A percentile compares a stretch with the other conserved stretches of the same genome.
Conservation (phyloP, 148 eudicot species). For the Camellia granthamiana region DNA sequence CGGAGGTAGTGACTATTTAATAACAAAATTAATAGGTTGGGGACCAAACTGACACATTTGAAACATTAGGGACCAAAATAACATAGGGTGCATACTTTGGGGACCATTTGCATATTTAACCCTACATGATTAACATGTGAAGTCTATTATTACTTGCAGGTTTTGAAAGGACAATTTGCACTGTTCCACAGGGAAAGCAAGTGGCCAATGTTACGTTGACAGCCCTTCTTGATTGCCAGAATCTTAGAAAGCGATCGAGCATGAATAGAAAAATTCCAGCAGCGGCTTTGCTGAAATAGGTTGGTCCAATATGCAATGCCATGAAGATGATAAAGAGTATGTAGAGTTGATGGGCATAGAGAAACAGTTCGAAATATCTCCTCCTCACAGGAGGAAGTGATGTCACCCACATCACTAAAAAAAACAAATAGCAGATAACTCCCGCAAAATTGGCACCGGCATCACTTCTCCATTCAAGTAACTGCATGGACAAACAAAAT, state of each 20-base stretch:
- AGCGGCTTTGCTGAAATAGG: constrained; percentile 44
- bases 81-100: no score
- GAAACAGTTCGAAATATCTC: constrained; percentile 54
- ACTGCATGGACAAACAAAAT: constrained; percentile 26
- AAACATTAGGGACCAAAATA: no score
- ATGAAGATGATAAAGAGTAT: constrained; percentile 57
- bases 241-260: constrained; percentile 73
- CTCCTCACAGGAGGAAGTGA: constrained; percentile 56
- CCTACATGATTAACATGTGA: background rate
- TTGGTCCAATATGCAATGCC: constrained; percentile 68
- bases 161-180: constrained; percentile 59
- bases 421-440: constrained; percentile 49
- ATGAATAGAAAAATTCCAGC: constrained; percentile 68
- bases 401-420: constrained; percentile 68
- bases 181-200: constrained; percentile 59
- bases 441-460: constrained; percentile 64
- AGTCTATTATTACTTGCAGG: constrained; percentile 46
- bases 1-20: no score
- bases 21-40: no score
- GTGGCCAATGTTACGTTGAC: constrained; percentile 56
- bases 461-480: constrained; percentile 49
- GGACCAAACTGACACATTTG: no score
- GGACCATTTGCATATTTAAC: no score
- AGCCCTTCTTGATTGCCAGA: constrained; percentile 57
- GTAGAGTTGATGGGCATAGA: constrained; percentile 73